phyloP scores from a whole-genome alignment of 371 early-diverging fungal species.

The Quaeritorhiza haematococci region DNA sequence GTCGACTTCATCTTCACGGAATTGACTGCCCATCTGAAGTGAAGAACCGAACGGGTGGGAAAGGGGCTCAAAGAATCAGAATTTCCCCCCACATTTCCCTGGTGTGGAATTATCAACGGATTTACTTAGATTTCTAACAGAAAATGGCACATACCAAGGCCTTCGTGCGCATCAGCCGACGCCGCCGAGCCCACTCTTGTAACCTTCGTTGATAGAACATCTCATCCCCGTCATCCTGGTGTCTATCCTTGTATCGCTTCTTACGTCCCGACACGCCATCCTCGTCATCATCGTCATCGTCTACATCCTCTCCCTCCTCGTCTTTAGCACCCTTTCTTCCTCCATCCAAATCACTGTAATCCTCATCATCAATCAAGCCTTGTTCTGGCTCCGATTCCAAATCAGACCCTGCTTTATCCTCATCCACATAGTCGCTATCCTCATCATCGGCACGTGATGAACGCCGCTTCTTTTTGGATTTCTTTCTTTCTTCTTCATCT shows the following conservation, averaged over 20 bases:
- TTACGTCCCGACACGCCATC: neutral
- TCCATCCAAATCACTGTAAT: slow-evolving; percentile 13
- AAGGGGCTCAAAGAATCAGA: neutral
- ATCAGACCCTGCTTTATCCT: neutral
- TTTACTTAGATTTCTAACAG: neutral
- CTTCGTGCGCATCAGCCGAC: slow-evolving; percentile 14
- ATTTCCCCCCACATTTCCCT: neutral
- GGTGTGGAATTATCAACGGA: too few relatives aligned
- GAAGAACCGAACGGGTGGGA: too few relatives aligned
- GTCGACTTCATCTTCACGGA: neutral
- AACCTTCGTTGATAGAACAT: slow-evolving; percentile 28
- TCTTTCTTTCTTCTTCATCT: slow-evolving; percentile 4
- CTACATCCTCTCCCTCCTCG: slow-evolving; percentile 53
- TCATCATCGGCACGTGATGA: slow-evolving; percentile 12
- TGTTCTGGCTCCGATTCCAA: neutral
- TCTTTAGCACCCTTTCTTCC: slow-evolving; percentile 11
- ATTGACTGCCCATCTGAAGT: slow-evolving; percentile 4
- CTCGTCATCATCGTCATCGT: neutral
- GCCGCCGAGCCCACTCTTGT: slow-evolving; percentile 21
- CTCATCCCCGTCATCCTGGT: slow-evolving; percentile 45
- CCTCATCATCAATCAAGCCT: slow-evolving; percentile 15
- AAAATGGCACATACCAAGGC: neutral
- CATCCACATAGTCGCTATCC: slow-evolving; percentile 10
- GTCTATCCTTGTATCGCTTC: slow-evolving; percentile 1
- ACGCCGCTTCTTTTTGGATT: neutral